Evolutionary conservation across 176 grass and related monocot species (phyloP), one percentile per base, ranked within the genome.

Genomic region (Neostapfia colusana): DNA sequence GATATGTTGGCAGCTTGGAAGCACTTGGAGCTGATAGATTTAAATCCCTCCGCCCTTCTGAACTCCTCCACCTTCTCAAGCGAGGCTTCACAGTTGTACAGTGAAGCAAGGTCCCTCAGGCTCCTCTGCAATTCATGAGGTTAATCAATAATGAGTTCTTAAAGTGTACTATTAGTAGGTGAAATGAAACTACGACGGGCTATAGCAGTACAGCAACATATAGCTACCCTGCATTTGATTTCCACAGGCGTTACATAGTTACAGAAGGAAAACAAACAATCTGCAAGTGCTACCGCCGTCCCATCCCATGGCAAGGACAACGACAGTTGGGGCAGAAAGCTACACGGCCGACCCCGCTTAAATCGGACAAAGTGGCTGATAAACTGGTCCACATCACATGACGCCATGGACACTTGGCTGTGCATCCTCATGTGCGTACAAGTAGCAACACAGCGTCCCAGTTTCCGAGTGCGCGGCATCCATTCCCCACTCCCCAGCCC

Each of bases 1-100:
- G 95, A 92, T 84, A 98, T 62, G 44, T 98, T 98, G 77, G 91
- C 89, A 63, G 91, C 91, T 64, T 66, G 58, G 74, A 98, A 94
- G 86, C 95, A 98, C 88, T 92, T 98, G 6, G 87, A 78, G 31
- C 17, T 55, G 49, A 90, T 88, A 37, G 91, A 88, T 40, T 45
- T 55, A n/a, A 98, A 56, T 16, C 89, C 95, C 34, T 84, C 69
- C 15, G 82, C 78, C 44, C 64, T 94, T 79, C 95, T 88, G 79
- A 92, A 83, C 31, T 79, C 69, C 63, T 98, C 91, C 75, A 98
- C 73, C 82, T 85, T 84, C 16, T 84, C 83, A 74, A 98, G 75
- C 17, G 77, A 85, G 54, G 76, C 65, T 57, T 90, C 82, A 3
- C 95, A 98, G 46, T 82, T 77, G 77, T 94, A 98, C 57, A 98